Conservation (phyloP, 1,139 yeast genomes). For the Kodamaea alishanica region DNA sequence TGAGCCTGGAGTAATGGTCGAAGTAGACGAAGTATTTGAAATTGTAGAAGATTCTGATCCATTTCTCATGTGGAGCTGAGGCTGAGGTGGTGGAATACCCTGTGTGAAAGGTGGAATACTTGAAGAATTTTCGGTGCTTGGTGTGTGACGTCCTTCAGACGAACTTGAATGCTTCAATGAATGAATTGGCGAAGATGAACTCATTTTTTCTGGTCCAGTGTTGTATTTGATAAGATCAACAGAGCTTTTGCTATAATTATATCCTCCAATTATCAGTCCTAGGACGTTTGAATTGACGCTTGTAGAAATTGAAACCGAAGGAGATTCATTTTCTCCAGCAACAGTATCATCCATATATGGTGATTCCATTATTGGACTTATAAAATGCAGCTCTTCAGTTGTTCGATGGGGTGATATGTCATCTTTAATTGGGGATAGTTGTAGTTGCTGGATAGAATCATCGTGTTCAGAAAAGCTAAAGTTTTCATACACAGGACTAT, state of each 20-base stretch:
- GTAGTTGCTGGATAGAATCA: slow-evolving; percentile 25
- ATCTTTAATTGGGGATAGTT: slow-evolving; percentile 18
- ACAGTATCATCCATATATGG: slow-evolving; percentile 8
- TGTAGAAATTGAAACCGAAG: slow-evolving; percentile 8
- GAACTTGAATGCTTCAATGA: background rate
- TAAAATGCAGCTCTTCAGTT: slow-evolving; percentile 6
- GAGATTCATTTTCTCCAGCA: background rate
- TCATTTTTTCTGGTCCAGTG: slow-evolving; percentile 3
- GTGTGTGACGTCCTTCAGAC: slow-evolving; percentile 2
- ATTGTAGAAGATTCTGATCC: slow-evolving; percentile 39
- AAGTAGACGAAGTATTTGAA: slow-evolving; percentile 27
- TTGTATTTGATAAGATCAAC: slow-evolving; percentile 12
- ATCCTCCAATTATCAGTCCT: slow-evolving; percentile 32
- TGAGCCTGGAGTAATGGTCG: slow-evolving; percentile 30
- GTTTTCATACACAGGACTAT: slow-evolving; percentile 1
- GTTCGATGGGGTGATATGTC: slow-evolving; percentile 1
- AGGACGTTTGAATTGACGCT: slow-evolving; percentile 19
- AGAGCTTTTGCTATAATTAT: slow-evolving; percentile 28
- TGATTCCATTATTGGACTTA: slow-evolving; percentile 14
- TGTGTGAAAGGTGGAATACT: slow-evolving; percentile 2
- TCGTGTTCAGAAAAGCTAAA: slow-evolving; percentile 28
- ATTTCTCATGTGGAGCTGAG: slow-evolving; percentile 29
- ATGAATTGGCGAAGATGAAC: background rate
- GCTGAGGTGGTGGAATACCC: background rate
- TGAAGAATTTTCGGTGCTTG: background rate